Evolutionary conservation across 2,329 filamentous ascomycete genomes (phyloP), one percentile per base, ranked within the genome.

Genomic region (Juglanconis juglandina): DNA sequence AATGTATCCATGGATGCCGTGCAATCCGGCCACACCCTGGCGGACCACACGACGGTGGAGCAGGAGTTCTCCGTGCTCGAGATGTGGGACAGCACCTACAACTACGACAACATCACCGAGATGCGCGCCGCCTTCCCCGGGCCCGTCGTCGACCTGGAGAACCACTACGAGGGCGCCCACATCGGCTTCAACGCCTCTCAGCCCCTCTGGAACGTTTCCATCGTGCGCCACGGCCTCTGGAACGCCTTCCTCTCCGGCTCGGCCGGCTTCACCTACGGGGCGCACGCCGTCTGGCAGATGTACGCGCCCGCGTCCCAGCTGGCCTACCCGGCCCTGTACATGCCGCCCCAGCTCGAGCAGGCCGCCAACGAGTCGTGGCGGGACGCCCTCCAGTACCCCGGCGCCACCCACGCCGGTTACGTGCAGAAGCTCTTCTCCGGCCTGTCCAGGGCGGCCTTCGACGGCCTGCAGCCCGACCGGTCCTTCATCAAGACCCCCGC

Each of bases 281-380:
- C 53, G 33, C 53, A 55, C 10, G 53, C 53, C 17, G 17, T 55
- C 6, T 55, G 53, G 53, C 53, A 55, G 14, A 55, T 55, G 53
- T 55, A 55, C 33, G 44, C 53, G 3, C 41, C 41, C 9, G 53
- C 47, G 9, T 34, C 41, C 5, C 14, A 55, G 42, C 8, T 55
- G 42, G 53, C 53, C 10, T 47, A 48, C n/a, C 10, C 41, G 6
- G 13, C 8, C 8, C 53, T 55, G 7, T 55, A 55, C 42, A 55
- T 55, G 42, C 14, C 53, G 9, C 44, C 44, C 2, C 10, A 11
- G 17, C 44, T 55, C 6, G 33, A 48, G 2, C 42, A 14, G n/a
- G 53, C 53, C 9, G 39, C 52, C 32, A 55, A 55, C n/a, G 41
- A 47, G 32, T 55, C 53, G 33, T 55, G 41, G 53, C 53, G 53